These are phyloP conservation scores for Metroxylon sagu DNA, from an alignment of 176 grass and related monocot genomes.

Conservation along the genomic window DNA sequence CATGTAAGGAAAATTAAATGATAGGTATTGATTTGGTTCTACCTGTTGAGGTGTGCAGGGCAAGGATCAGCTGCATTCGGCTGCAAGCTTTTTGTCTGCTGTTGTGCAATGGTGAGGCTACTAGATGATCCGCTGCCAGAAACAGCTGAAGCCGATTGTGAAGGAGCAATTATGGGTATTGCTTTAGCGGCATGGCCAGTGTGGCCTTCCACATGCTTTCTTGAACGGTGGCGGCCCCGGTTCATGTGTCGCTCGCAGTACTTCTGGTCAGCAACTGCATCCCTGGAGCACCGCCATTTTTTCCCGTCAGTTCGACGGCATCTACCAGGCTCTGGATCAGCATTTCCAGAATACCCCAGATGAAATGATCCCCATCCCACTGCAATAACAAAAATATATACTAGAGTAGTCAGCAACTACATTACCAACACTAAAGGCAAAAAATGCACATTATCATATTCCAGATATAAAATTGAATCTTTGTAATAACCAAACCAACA, in stretches of 20 bases:
- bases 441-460: too few species aligned
- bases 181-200: conserved; percentile 83
- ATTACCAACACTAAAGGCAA: background rate
- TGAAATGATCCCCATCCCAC: conserved; percentile 84
- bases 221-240: conserved; percentile 99
- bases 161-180: conserved; percentile 29
- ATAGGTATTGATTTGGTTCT: conserved; percentile 2
- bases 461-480: too few species aligned
- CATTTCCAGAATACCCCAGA: conserved; percentile 71
- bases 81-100: conserved; percentile 21
- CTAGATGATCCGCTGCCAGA: conserved; percentile 21
- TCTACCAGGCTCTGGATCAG: conserved; percentile 82
- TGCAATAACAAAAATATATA: conserved; percentile 26
- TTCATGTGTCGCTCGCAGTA: conserved; percentile 99
- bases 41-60: conserved; percentile 33
- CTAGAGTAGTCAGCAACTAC: conserved; percentile 21
- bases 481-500: too few species aligned
- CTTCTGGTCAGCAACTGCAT: conserved; percentile 94
- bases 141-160: conserved; percentile 31
- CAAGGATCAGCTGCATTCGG: conserved; percentile 20
- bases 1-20: too few species aligned
- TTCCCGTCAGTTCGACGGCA: conserved; percentile 96
- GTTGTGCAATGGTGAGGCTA: conserved; percentile 17
- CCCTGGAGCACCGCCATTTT: conserved; percentile 99
- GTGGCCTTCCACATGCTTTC: conserved; percentile 99